Evolutionary conservation across 768 basidiomycete genomes (phyloP), one percentile per base, ranked within the genome.

Genomic region (Rhodotorula toruloides): DNA sequence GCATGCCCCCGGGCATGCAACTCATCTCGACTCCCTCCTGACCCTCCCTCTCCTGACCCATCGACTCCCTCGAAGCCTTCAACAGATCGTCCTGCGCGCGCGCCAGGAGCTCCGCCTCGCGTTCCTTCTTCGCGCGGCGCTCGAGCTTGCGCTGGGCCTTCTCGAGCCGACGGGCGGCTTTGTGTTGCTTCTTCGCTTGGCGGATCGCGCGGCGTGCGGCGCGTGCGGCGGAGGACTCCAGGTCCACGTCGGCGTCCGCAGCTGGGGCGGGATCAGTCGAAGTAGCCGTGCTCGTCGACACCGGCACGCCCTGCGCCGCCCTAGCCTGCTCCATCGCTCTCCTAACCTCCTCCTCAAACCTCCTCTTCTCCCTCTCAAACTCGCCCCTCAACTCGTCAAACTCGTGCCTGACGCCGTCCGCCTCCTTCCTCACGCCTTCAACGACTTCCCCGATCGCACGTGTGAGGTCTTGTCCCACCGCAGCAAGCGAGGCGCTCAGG

Each of bases 341-440:
- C 40, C 50, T 42, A 3, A 42, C 40, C 59, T 61, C 59, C 14
- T 21, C 22, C 37, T 50, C 58, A 22, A 50, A 60, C 27, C 37
- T 37, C 29, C 11, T 25, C 40, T 32, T 50, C 31, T 49, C 29
- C 21, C 39, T n/a, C 43, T 54, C 60, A 25, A 53, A 25, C 34
- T 61, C 60, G 32, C 3, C 11, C n/a, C 32, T 29, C n/a, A 61
- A 37, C 42, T 17, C n/a, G 19, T 54, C 58, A 42, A 59, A 59
- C 48, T 59, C 58, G 31, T 6, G 11, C 11, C 58, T 36, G 29
- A 59, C 58, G 14, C 16, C 29, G 58, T 59, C 52, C 13, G 60
- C 60, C 43, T 61, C 60, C 3, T 3, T 21, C 32, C 60, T 25
- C 40, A 61, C 60, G 36, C 60, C 42, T 43, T 61, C 22, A 17